Base-by-base conservation (phyloP, 2,329 filamentous ascomycete genomes). In the Rhynchosporium graminicola region DNA sequence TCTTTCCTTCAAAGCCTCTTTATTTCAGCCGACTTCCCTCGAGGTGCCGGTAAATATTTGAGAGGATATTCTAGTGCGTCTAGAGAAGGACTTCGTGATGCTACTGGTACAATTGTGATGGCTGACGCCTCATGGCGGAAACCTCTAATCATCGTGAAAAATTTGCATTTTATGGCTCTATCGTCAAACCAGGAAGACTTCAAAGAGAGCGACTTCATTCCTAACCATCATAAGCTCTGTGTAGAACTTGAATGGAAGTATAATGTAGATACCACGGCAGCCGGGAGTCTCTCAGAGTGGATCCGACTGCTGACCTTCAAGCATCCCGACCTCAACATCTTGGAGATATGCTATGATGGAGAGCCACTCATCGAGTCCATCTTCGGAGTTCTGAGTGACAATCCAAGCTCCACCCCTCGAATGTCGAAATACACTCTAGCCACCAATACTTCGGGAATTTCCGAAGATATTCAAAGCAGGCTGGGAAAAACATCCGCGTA, bases 191-290 rank as follows among this genome's bases (percentile, higher is more conserved):
- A 36, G 15, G 65, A 72, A 3, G 66, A 73, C 0, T 64, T 70
- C 4, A 69, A 65, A 0, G 64, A 69, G 0, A 72, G 63, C 0
- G 73, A 70, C 0, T 84, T 81, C 64, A 67, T 85, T 8, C 78
- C 80, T 0, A 80, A 78, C 29, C 77, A 83, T 65, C 79, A 77
- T 38, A 79, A 79, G 26, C 73, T 85, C 1, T 82, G 80, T 60
- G 80, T 79, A 2, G 73, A 81, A 64, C 74, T 84, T 55, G 65
- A 76, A 2, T 85, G 82, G 82, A 55, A 55, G 10, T 40, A 62
- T 15, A 51, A 57, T 42, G 33, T 59, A 5, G 46, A 57, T 10
- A 36, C 54, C 31, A 29, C 60, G 12, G 28, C 46, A n/a, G 43
- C 45, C 4, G 55, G 12, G 40, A 33, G 3, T 26, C 46, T 61